These are phyloP conservation scores for Sporothrix humicola DNA, from an alignment of 2,329 filamentous ascomycete species.

Conservation along the genomic window DNA sequence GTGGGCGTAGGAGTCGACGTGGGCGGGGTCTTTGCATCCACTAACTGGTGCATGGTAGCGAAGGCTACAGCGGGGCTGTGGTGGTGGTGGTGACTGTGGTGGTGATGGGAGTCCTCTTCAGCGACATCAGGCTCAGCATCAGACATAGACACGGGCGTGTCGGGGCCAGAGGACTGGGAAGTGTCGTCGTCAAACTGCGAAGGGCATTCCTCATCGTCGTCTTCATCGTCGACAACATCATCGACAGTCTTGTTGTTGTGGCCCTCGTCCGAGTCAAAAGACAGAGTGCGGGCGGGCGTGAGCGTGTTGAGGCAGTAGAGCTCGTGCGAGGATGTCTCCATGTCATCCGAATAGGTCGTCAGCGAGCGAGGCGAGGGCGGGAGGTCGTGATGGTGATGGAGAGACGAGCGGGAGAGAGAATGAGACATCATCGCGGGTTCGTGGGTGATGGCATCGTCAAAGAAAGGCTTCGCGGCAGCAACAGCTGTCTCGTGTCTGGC, in stretches of 20 bases:
- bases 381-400: constrained; percentile 44
- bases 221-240: constrained; percentile 33
- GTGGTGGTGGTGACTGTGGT: constrained; percentile 14
- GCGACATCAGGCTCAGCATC: constrained; percentile 42
- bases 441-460: constrained; percentile 53
- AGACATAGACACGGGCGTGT: constrained; percentile 53
- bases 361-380: constrained; percentile 58
- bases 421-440: constrained; percentile 50
- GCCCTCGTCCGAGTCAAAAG: constrained; percentile 58
- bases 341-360: constrained; percentile 55
- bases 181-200: constrained; percentile 47
- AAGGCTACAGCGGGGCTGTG: background rate
- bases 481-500: background rate
- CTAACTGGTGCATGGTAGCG: background rate
- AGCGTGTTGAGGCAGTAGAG: constrained; percentile 45
- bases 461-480: constrained; percentile 46
- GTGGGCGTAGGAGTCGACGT: background rate
- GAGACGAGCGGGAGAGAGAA: constrained; percentile 37
- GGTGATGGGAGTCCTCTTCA: background rate
- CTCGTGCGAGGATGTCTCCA: constrained; percentile 47
- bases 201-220: constrained; percentile 41
- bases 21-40: constrained; percentile 4
- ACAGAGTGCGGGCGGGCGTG: constrained; percentile 56
- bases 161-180: constrained; percentile 54
- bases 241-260: background rate